These are phyloP conservation scores for Trypanosoma rangeli DNA, from an alignment of 208 protist genomes.

Conservation along the genomic window DNA sequence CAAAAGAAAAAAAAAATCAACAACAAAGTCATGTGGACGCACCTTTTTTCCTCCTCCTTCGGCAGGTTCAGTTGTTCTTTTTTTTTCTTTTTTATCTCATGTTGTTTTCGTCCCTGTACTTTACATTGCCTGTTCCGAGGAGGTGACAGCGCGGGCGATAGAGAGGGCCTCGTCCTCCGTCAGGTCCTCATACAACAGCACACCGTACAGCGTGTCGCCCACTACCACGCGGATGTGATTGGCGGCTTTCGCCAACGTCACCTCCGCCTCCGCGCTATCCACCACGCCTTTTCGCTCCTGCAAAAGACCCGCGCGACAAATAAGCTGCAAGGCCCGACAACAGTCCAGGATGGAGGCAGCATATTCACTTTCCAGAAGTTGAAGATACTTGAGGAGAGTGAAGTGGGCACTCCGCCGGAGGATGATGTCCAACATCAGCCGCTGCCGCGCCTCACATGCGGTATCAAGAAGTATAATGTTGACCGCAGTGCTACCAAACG, in stretches of 20 bases:
- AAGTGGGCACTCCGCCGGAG: conserved; percentile 67
- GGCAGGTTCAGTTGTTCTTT: not conserved
- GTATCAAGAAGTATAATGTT: conserved; percentile 62
- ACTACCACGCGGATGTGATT: conserved; percentile 58
- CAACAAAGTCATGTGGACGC: too few species aligned
- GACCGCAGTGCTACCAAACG: conserved; percentile 65
- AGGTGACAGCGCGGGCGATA: conserved; percentile 51
- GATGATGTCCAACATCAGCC: conserved; percentile 52
- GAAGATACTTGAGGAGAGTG: conserved; percentile 76
- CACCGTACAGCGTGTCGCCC: conserved; percentile 54
- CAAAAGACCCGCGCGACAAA: conserved; percentile 47
- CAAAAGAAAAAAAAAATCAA: too few species aligned
- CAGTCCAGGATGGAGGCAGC: conserved; percentile 56
- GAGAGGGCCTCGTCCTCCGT: conserved; percentile 64
- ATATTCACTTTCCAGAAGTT: conserved; percentile 57
- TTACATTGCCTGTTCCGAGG: conserved; percentile 17
- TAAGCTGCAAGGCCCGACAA: conserved; percentile 67
- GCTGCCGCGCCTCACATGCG: conserved; percentile 38
- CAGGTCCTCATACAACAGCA: conserved; percentile 68
- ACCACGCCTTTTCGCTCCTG: conserved; percentile 25
- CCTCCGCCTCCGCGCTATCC: not conserved
- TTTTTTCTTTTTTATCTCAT: conserved; percentile 12
- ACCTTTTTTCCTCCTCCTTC: not conserved
- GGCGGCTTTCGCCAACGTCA: conserved; percentile 47
- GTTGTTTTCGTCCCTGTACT: not conserved